Percentiles rank a stretch among this genome's conserved stretches.
These are phyloP conservation scores for Leishmania mexicana DNA, from an alignment of 208 protist genomes.

Conservation along the genomic window DNA sequence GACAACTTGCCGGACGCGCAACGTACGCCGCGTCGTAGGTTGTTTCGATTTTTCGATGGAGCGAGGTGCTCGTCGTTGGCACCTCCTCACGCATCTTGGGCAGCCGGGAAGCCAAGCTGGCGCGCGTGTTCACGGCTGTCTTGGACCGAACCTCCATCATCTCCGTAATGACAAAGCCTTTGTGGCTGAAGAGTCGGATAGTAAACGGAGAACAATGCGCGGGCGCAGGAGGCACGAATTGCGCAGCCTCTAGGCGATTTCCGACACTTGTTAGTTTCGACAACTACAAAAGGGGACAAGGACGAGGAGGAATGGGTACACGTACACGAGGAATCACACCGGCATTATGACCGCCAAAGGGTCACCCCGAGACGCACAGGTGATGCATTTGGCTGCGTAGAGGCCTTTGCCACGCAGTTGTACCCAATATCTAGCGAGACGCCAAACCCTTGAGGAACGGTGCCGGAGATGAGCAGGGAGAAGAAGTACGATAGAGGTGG, in stretches of 20 bases:
- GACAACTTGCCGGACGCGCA: not conserved
- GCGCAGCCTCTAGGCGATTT: not conserved
- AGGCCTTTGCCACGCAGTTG: not conserved
- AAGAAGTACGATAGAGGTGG: not conserved
- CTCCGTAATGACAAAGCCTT: not conserved
- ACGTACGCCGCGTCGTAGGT: conserved; percentile 75
- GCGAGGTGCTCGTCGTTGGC: conserved; percentile 22
- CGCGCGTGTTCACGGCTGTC: conserved; percentile 78
- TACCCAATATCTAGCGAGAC: not conserved
- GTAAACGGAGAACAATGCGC: not conserved
- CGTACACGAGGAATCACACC: not conserved
- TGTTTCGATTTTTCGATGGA: conserved; percentile 66
- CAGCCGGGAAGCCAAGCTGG: conserved; percentile 52
- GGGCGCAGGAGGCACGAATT: not conserved
- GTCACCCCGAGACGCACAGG: not conserved
- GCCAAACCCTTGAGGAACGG: not conserved
- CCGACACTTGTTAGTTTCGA: not conserved
- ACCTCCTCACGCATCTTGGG: conserved; percentile 29
- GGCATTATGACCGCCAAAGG: not conserved
- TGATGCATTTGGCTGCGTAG: not conserved
- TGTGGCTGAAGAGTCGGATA: not conserved
- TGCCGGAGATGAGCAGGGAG: not conserved
- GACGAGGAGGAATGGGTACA: not conserved
- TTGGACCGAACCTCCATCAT: conserved; percentile 60
- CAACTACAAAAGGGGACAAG: not conserved